Evolutionary conservation across 192 early-diverging fungal species (phyloP).

Genomic region (Geranomyces variabilis): DNA sequence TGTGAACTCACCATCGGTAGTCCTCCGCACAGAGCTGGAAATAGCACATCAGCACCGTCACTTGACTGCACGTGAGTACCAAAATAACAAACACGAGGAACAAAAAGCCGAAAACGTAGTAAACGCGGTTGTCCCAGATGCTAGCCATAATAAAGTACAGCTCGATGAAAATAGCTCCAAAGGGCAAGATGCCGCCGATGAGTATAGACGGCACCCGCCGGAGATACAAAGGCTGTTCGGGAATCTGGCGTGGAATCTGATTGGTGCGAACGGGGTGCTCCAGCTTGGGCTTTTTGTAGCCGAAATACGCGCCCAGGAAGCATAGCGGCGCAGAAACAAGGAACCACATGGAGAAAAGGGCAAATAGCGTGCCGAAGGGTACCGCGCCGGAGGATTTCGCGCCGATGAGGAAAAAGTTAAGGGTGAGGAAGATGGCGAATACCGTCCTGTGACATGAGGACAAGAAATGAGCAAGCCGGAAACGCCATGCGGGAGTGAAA

Average conservation of each 20-base stretch:
- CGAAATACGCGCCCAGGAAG: constrained; percentile 85
- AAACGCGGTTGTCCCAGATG: constrained; percentile 57
- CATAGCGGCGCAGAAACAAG: constrained; percentile 77
- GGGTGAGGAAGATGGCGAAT: constrained; percentile 63
- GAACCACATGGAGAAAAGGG: constrained; percentile 81
- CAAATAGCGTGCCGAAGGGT: constrained; percentile 84
- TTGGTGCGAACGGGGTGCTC: constrained; percentile 90
- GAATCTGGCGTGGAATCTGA: constrained; percentile 90
- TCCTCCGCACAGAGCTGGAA: constrained; percentile 61
- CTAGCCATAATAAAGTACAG: constrained; percentile 62
- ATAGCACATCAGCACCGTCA: constrained; percentile 60
- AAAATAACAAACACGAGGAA: constrained; percentile 57
- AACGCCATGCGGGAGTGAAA: neutral
- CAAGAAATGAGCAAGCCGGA: too few species aligned
- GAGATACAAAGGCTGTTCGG: constrained; percentile 76
- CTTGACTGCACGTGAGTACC: constrained; percentile 54
- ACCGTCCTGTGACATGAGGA: constrained; percentile 50
- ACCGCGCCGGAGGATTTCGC: constrained; percentile 85
- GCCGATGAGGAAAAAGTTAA: constrained; percentile 87
- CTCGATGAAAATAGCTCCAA: constrained; percentile 67
- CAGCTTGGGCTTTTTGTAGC: constrained; percentile 67
- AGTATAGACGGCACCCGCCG: constrained; percentile 55
- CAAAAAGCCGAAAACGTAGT: constrained; percentile 66
- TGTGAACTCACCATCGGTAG: neutral
- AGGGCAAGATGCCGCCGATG: constrained; percentile 73